Evolutionary conservation across 2,329 filamentous ascomycete genomes (phyloP), one percentile per base, ranked within the genome.

Genomic region (Hypocrella siamensis): DNA sequence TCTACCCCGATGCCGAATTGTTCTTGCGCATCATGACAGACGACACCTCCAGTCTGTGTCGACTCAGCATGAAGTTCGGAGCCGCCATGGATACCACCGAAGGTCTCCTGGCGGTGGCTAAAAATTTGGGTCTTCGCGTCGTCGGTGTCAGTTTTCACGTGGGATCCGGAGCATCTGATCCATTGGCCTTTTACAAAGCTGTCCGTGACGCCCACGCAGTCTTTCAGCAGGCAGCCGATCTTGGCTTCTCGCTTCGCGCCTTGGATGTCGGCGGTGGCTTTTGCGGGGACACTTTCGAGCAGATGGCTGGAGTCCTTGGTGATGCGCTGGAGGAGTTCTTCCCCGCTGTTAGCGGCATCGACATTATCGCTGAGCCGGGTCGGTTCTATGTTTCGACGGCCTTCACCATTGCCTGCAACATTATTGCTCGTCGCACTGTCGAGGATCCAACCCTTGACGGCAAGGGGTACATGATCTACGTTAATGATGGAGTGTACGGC

Each of bases 131-230:
- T 14, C 75, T 98, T 43, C 92, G 90, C 44, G 82, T 98, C 19
- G 82, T 93, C 12, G 90, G 90, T 30, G 88, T 96, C 35, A 93
- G 86, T 54, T 98, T 98, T 66, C 90, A 98, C 53, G 86, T 98
- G 35, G 90, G 90, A 38, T 98, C 90, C 3, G 90, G 90, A 18
- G 88, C 90, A 10, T 88, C 86, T 21, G 90, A 98, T 52, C 85
- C 90, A n/a, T 62, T 74, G 38, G 84, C 86, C 11, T 96, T 93
- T 58, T 66, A 79, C 54, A 88, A 88, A 57, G 88, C 90, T 15
- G 86, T 96, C 31, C 72, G 76, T 46, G 90, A 98, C 47, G 86
- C 90, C 14, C 78, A 88, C 42, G 58, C 64, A 38, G 85, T 98
- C 40, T 96, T 98, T 54, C 79, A 92, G 56, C 79, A 88, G 55